These are phyloP conservation scores for Saussurea involucrata DNA, from an alignment of 129 eudicot species.

Conservation along the genomic window DNA sequence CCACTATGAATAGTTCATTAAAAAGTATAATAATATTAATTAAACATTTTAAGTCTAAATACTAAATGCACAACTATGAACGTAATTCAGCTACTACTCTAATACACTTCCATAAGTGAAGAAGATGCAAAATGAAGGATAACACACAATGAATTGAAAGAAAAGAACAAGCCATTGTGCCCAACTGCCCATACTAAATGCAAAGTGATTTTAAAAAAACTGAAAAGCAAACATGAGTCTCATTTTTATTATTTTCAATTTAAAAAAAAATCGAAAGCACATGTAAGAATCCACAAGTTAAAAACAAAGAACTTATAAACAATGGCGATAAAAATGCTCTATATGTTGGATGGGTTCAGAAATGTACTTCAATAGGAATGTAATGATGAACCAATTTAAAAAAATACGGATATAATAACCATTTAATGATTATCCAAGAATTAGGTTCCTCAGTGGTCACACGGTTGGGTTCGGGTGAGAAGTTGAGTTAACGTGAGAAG, in stretches of 20 bases:
- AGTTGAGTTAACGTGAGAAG: too few relatives aligned
- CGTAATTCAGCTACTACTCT: neutral
- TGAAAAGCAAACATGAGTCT: neutral
- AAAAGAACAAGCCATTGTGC: neutral
- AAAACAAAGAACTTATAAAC: neutral
- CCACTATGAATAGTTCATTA: neutral
- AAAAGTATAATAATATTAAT: neutral
- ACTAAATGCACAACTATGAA: neutral
- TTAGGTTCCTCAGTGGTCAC: neutral
- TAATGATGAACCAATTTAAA: neutral
- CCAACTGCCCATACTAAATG: neutral
- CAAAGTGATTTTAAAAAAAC: neutral
- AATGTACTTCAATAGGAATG: neutral
- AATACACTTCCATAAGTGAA: neutral
- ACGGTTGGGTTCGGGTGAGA: too few relatives aligned
- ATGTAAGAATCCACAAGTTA: neutral
- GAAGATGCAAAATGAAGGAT: neutral
- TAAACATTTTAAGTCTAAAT: neutral
- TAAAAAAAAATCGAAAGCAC: neutral
- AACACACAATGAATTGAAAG: too few relatives aligned
- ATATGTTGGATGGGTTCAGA: neutral
- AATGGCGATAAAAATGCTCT: neutral
- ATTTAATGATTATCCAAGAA: neutral
- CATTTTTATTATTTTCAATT: too few relatives aligned
- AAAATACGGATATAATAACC: too few relatives aligned